Evolutionary conservation across 306 rosid species (phyloP), one percentile per base, ranked within the genome.

Genomic region (Dalbergia cochinchinensis): DNA sequence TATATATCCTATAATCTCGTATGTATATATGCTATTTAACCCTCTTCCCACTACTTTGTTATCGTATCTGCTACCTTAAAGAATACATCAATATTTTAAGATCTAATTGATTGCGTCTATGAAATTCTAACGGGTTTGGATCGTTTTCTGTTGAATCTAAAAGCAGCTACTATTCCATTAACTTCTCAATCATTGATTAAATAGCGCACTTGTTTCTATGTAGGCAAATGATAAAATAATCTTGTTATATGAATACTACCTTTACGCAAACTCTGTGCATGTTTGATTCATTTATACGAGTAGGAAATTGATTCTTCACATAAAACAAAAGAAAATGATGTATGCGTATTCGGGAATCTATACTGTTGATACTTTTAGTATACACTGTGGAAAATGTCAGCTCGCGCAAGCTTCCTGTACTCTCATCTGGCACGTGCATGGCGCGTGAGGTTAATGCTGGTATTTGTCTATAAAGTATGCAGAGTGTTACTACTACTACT

Each of bases 391-490:
- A 81, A 81, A 20, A 41, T 62, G 74, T 44, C 71, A 42, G 65
- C 39, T 60, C 22, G 69, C 55, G 41, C 76, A 65, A 44, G 80
- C 59, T 79, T 42, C 31, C 18, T 7, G 33, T 71, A 63, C 70
- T 70, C 76, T 44, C 57, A 19, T 19, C 48, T 57, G 58, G 53
- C 88, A 73, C 81, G 83, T 87, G 83, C 80, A 79, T 34, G 68
- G 73, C 72, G 73, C 47, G 78, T 78, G 83, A 63, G 53, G 47
- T 44, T 26, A n/a, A 60, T 67, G 69, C 35, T 78, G 61, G 51
- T 45, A 65, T 18, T 85, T 65, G 71, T 68, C 78, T 64, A 59
- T 47, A 76, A 70, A 11, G 65, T 65, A 42, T 72, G 80, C 65
- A 18, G 16, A 73, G 62, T 66, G 20, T 65, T 62, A 64, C 42